These are phyloP conservation scores for Pestalotiopsis sp. DNA, from an alignment of 2,329 filamentous ascomycete species.

Conservation along the genomic window DNA sequence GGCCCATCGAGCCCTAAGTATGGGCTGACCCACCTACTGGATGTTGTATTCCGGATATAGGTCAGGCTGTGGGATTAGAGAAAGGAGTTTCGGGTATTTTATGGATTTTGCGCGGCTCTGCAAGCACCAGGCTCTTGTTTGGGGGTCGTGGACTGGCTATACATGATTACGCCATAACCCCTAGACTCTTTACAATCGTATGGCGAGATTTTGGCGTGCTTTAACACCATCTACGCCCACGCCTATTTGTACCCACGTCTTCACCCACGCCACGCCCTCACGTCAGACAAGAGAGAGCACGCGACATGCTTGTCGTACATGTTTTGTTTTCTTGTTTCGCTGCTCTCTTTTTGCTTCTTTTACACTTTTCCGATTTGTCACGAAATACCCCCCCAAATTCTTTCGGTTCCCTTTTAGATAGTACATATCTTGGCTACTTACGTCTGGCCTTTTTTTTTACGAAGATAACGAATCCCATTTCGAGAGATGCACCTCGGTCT, in stretches of 20 bases:
- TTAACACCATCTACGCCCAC: slow-evolving; percentile 7
- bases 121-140: background rate
- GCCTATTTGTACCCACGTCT: background rate
- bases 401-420: background rate
- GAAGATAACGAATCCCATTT: background rate
- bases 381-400: slow-evolving; percentile 13
- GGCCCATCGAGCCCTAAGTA: too few species aligned
- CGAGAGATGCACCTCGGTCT: background rate
- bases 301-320: background rate
- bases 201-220: slow-evolving; percentile 16
- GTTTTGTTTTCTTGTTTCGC: background rate
- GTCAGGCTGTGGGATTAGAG: background rate
- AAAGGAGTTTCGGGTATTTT: background rate
- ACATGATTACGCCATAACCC: slow-evolving; percentile 10
- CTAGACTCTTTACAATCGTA: slow-evolving; percentile 3
- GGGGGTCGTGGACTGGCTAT: background rate
- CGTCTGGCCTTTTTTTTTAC: background rate
- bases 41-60: background rate
- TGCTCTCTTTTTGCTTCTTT: background rate
- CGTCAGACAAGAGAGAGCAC: background rate
- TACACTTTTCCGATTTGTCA: slow-evolving; percentile 13
- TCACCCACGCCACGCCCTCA: background rate
- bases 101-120: background rate
- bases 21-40: background rate
- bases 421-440: background rate